Evolutionary conservation across 2,329 filamentous ascomycete genomes (phyloP).

Genomic region (Rosellinia necatrix): DNA sequence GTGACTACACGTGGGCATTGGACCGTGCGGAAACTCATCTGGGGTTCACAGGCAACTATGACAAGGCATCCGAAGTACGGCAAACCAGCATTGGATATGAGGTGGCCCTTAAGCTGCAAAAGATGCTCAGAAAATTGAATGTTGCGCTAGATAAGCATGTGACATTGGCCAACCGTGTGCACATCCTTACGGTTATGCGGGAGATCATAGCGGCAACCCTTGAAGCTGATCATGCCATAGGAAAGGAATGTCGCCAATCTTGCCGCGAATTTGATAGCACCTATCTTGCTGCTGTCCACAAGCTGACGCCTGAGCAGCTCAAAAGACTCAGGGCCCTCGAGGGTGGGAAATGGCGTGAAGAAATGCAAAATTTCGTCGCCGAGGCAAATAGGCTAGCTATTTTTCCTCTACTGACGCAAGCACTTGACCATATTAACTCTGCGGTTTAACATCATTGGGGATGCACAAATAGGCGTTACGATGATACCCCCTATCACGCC

Average conservation of each 20-base stretch:
- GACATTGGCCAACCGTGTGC: slow-evolving; percentile 28
- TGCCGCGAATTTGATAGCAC: slow-evolving; percentile 24
- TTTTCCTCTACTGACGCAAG: slow-evolving; percentile 21
- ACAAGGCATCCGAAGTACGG: slow-evolving; percentile 19
- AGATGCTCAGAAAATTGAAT: slow-evolving; percentile 26
- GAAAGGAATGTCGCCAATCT: slow-evolving; percentile 20
- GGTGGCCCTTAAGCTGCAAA: slow-evolving; percentile 27
- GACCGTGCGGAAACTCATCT: slow-evolving; percentile 28
- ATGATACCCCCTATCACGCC: slow-evolving; percentile 1
- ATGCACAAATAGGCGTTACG: neutral
- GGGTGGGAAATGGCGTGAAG: slow-evolving; percentile 29
- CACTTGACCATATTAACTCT: slow-evolving; percentile 5
- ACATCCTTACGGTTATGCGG: slow-evolving; percentile 33
- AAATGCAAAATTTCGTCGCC: slow-evolving; percentile 23
- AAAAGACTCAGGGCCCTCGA: slow-evolving; percentile 25
- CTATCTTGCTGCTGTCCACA: slow-evolving; percentile 24
- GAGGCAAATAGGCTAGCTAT: slow-evolving; percentile 22
- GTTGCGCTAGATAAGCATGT: slow-evolving; percentile 21
- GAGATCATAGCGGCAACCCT: slow-evolving; percentile 28
- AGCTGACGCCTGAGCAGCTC: slow-evolving; percentile 25
- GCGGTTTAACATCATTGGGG: neutral
- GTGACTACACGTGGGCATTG: slow-evolving; percentile 27
- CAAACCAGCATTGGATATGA: slow-evolving; percentile 18
- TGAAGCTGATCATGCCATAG: slow-evolving; percentile 23
- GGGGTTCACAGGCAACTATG: slow-evolving; percentile 28